Percentiles rank a stretch among this genome's conserved stretches.
Conservation (phyloP, 1,284 basidiomycete genomes). For the Cryptococcus jaspeensis region DNA sequence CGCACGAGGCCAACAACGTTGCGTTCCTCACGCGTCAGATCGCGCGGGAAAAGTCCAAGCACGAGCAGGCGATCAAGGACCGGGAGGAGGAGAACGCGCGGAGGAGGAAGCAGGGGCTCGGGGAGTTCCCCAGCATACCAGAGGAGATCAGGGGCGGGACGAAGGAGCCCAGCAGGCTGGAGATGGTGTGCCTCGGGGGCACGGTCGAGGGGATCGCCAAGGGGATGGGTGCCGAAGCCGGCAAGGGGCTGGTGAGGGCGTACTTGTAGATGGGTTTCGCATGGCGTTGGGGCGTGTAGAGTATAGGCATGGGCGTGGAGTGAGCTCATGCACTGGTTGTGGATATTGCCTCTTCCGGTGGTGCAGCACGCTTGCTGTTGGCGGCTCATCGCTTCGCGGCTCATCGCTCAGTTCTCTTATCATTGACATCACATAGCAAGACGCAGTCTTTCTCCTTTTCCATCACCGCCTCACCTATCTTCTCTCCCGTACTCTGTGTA, state of each 20-base stretch:
- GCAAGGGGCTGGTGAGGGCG: slow-evolving; percentile 53
- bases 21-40: slow-evolving; percentile 91
- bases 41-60: slow-evolving; percentile 77
- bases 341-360: too few relatives aligned
- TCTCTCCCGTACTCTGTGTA: too few relatives aligned
- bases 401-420: too few relatives aligned
- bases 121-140: slow-evolving; percentile 83
- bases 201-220: slow-evolving; percentile 81
- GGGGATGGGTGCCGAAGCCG: slow-evolving; percentile 69
- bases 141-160: slow-evolving; percentile 81
- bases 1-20: slow-evolving; percentile 88
- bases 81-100: slow-evolving; percentile 86
- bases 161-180: slow-evolving; percentile 83
- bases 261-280: slow-evolving; percentile 35
- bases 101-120: slow-evolving; percentile 78
- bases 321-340: too few relatives aligned
- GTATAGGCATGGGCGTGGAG: too few relatives aligned
- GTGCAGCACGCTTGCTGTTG: too few relatives aligned
- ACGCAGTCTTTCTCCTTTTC: too few relatives aligned
- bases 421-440: too few relatives aligned
- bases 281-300: neutral
- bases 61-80: slow-evolving; percentile 76
- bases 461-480: too few relatives aligned
- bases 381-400: too few relatives aligned
- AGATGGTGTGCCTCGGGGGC: slow-evolving; percentile 82